Base-by-base conservation (phyloP, 2,329 filamentous ascomycete genomes). In the Metarhizium brunneum region DNA sequence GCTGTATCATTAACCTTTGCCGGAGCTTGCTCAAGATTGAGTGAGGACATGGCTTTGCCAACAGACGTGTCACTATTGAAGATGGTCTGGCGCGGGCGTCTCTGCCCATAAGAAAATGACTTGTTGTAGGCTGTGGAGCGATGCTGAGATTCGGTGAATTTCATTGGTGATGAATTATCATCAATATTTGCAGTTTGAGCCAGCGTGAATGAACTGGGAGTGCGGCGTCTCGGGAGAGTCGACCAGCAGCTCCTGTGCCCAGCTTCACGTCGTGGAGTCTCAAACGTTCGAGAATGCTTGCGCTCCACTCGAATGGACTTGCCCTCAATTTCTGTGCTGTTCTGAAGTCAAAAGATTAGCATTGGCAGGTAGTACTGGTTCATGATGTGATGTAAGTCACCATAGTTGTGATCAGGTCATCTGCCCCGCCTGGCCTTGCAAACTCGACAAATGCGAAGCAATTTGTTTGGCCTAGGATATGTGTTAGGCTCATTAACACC, bases 391-490 rank as follows among this genome's bases (percentile, higher is more conserved):
- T 13, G 11, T 16, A 1, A 66, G 72, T 69, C 65, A 76, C 75
- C 56, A 71, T 59, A 11, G 60, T 58, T 35, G 62, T 59, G 13
- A 75, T 66, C 0, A 73, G 71, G 25, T 65, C 55, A 18, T 74
- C 71, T 6, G 71, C 70, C 42, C 67, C 61, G 54, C 74, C 68
- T 4, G 68, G 66, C 3, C 67, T 66, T 3, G 57, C 59, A 52
- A 73, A 77, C 60, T 76, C 73, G 4, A 77, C 65, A 52, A 73
- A 73, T 1, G 66, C 70, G 54, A 67, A 72, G 11, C 63, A 64
- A 20, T 58, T 63, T 13, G 56, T 56, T 14, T 55, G 52, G n/a
- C 48, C 66, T 63, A 38, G 13, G 40, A n/a, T 1, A 32, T 14
- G 48, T 13, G 30, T 66, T 50, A 65, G 61, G 43, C 42, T 10